A percentile compares a stretch with the other conserved stretches of the same genome.
These are phyloP conservation scores for Fusarium xyrophilum DNA, from an alignment of 2,329 filamentous ascomycete species.

Conservation along the genomic window DNA sequence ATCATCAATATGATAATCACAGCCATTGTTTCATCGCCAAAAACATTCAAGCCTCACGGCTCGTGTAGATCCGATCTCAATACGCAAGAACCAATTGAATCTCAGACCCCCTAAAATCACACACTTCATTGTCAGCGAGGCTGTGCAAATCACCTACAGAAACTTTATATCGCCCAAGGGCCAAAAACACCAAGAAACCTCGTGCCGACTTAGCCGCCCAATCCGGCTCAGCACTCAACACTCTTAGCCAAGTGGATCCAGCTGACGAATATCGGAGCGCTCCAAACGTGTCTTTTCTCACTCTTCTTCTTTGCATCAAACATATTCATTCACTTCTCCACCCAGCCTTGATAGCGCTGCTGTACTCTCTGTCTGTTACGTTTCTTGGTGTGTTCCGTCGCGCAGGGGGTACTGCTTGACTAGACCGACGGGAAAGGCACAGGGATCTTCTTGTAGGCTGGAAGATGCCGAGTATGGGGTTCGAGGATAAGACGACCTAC, in stretches of 20 bases:
- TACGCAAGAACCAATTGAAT: not conserved
- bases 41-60: not conserved
- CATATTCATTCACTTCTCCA: not conserved
- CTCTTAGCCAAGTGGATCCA: conserved; percentile 39
- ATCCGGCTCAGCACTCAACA: conserved; percentile 1
- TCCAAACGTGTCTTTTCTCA: not conserved
- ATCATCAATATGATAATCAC: not conserved
- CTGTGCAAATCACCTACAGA: not conserved
- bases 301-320: not conserved
- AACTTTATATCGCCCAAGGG: conserved; percentile 27
- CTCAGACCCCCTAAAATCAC: not conserved
- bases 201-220: conserved; percentile 25
- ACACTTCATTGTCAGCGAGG: not conserved
- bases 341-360: not conserved
- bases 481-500: conserved; percentile 32
- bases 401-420: conserved; percentile 5
- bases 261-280: conserved; percentile 33
- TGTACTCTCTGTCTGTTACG: not conserved
- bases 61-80: not conserved
- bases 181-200: conserved; percentile 6
- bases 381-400: conserved; percentile 12
- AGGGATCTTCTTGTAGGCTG: conserved; percentile 9
- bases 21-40: not conserved
- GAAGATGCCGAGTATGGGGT: conserved; percentile 8
- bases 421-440: conserved; percentile 4